phyloP scores from a whole-genome alignment of 2,329 filamentous ascomycete species.

The Plectosphaerella plurivora region DNA sequence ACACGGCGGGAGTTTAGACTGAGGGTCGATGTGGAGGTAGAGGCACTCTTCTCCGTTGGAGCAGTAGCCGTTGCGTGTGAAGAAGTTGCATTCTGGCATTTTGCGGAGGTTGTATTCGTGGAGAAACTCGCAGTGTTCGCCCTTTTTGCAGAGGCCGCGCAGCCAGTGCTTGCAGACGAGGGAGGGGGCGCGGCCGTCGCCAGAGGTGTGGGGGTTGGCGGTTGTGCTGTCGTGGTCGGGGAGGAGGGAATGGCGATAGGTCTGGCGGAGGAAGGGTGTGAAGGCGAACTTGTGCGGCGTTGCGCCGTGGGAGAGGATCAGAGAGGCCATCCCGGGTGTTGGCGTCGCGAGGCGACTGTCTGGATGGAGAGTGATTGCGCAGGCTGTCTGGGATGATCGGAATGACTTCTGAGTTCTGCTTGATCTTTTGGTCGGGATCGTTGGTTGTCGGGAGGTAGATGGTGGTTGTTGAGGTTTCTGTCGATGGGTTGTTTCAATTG shows the following conservation, averaged over 20 bases:
- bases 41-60: constrained; percentile 95
- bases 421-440: too few relatives aligned
- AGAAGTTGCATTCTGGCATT: constrained; percentile 98
- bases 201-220: constrained; percentile 73
- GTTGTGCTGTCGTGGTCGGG: constrained; percentile 48
- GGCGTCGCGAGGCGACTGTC: too few relatives aligned
- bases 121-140: constrained; percentile 92
- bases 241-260: constrained; percentile 79
- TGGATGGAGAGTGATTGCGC: too few relatives aligned
- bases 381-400: too few relatives aligned
- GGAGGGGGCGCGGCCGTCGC: constrained; percentile 76
- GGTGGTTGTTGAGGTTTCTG: too few relatives aligned
- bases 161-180: constrained; percentile 99
- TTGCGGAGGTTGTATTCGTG: constrained; percentile 98
- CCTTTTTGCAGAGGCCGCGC: constrained; percentile 95
- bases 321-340: constrained; percentile 15
- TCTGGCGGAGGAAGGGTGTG: constrained; percentile 76
- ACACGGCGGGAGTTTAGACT: constrained; percentile 73
- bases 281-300: constrained; percentile 72
- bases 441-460: too few relatives aligned
- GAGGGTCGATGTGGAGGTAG: constrained; percentile 84
- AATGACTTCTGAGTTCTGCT: too few relatives aligned
- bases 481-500: too few relatives aligned
- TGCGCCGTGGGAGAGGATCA: constrained; percentile 53
- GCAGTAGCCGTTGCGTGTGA: constrained; percentile 88